phyloP scores from a whole-genome alignment of 495 filamentous ascomycete genomes.

The Aspergillus sclerotioniger region DNA sequence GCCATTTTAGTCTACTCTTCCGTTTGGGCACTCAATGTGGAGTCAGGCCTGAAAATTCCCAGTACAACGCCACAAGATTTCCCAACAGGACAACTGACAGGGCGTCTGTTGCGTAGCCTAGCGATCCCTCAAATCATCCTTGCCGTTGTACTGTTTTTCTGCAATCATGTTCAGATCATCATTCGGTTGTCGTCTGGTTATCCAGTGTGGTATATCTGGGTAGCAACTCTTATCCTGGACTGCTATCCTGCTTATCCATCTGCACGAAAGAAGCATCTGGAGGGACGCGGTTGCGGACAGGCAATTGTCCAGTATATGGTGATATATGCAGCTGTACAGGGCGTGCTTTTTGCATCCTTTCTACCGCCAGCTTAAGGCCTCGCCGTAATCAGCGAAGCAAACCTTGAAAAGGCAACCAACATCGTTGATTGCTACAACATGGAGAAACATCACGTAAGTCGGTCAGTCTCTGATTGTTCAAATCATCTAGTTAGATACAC shows the following conservation, averaged over 20 bases:
- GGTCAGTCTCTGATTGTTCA: neutral
- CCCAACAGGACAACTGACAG: neutral
- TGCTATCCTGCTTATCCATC: neutral
- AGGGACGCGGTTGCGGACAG: neutral
- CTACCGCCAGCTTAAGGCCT: constrained; percentile 7
- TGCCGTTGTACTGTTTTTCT: neutral
- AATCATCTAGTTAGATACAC: neutral
- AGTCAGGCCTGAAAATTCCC: neutral
- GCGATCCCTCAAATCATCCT: constrained; percentile 7
- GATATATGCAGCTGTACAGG: constrained; percentile 6
- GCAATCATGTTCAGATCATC: constrained; percentile 13
- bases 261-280: neutral
- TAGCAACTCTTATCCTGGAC: neutral
- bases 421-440: no score
- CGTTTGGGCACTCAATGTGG: neutral
- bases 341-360: constrained; percentile 6
- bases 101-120: constrained; percentile 10
- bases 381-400: neutral
- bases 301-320: constrained; percentile 7
- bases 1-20: constrained; percentile 4
- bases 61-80: neutral
- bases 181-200: constrained; percentile 10
- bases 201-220: constrained; percentile 12
- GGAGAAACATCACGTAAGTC: no score
- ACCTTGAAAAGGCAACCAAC: neutral